Evolutionary conservation across 192 early-diverging fungal genomes (phyloP), one percentile per base, ranked within the genome.

Genomic region (Entomortierella lignicola): DNA sequence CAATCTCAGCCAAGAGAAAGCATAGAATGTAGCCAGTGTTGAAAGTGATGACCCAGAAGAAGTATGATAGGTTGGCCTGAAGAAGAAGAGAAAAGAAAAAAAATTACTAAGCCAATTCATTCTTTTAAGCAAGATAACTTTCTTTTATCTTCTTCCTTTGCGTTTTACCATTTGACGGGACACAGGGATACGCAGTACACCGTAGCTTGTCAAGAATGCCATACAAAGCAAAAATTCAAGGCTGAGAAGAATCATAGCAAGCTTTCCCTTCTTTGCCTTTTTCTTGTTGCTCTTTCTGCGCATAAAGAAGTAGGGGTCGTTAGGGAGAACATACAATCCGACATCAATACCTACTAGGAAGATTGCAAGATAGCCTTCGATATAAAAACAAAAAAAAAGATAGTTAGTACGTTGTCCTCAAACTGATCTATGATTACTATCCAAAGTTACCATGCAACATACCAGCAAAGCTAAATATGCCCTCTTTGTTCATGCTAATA

Each of bases 401-500:
- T 4, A 10, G 34, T 37, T 10, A 37, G 34, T 37, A 37, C 10
- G 10, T 37, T 37, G 34, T 7, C 34, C 10, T 7, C 10, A 37
- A 10, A 37, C 10, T 37, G 34, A 37, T 37, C 34, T n/a, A n/a
- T n/a, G n/a, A n/a, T n/a, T n/a, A n/a, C n/a, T n/a, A n/a, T n/a
- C n/a, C n/a, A n/a, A n/a, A n/a, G n/a, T n/a, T n/a, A n/a, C 34
- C 34, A 37, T 37, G 4, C 34, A 37, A 37, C 60, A 63, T 85
- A 87, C 91, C 93, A 56, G 88, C 57, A 55, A 97, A 92, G 37
- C 92, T 95, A 53, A 87, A 91, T 32, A 98, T 86, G 15, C 97
- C 97, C 74, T 99, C 97, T 52, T 92, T 90, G 85, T 99, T 99
- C 63, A 92, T 90, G 31, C 87, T 91, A 23, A 99, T 65, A 0